Base-by-base conservation (phyloP, 2,329 filamentous ascomycete species). In the Colletotrichum gigasporum region DNA sequence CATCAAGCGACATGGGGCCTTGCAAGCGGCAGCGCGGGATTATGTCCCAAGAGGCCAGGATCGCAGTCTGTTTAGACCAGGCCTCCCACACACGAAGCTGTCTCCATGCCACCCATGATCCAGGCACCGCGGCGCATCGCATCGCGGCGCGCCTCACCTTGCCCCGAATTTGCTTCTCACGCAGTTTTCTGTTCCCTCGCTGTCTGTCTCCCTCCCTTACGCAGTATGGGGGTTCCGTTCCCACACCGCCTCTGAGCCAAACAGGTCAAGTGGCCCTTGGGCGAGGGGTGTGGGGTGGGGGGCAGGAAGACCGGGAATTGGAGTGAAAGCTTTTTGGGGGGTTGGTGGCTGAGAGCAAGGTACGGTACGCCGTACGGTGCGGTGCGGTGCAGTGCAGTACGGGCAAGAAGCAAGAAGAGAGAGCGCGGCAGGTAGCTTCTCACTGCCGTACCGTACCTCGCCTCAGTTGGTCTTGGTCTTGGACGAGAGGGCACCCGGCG, bases 211-310 rank as follows among this genome's bases (percentile, higher is more conserved):
- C 37, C 39, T 28, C n/a, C 54, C 32, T 44, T 44, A 44, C 42
- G 22, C 12, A n/a, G n/a, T n/a, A n/a, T n/a, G n/a, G n/a, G n/a
- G n/a, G n/a, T n/a, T n/a, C n/a, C n/a, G 54, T 48, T 47, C 22
- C 55, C 47, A 64, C 61, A 64, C 61, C 61, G 61, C 61, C 61
- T 64, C n/a, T 53, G 55, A 42, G 48, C 62, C 50, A 56, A 37
- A 65, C 50, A 50, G 50, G 55, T 47, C 54, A 57, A 64, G 39
- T 44, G 32, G 41, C 28, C 12, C 20, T 16, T 30, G 52, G 61
- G 39, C 57, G 35, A 35, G 35, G 42, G 48, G 56, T 12, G 45
- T 51, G 47, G 42, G 58, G 32, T 39, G 39, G 44, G 50, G 44
- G 50, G 30, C 32, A 54, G 56, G 57, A 42, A 63, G n/a, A 26